Conservation (phyloP, 2,329 filamentous ascomycete genomes). For the Aspergillus quadricinctus region DNA sequence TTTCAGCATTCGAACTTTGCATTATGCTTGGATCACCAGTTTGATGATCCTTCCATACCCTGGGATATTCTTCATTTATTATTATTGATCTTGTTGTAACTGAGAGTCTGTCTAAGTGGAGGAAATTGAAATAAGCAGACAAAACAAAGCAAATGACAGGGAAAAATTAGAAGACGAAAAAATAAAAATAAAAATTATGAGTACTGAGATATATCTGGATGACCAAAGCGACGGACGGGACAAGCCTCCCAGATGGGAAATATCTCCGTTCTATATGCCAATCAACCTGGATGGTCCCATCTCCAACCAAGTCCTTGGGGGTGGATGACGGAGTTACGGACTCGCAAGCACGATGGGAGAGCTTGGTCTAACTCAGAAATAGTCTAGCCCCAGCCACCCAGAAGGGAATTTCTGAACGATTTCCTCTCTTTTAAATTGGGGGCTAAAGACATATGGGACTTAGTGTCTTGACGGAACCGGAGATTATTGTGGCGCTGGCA, state of each 20-base stretch:
- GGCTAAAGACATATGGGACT: slow-evolving; percentile 9
- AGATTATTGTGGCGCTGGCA: slow-evolving; percentile 21
- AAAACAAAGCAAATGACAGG: not conserved
- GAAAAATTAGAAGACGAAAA: not conserved
- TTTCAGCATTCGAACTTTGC: not conserved
- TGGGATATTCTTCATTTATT: not conserved
- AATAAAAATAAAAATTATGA: not conserved
- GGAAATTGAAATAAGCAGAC: not conserved
- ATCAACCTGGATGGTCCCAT: slow-evolving; percentile 1
- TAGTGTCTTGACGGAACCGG: slow-evolving; percentile 17
- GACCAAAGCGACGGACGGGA: not conserved
- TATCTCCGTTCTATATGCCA: not conserved
- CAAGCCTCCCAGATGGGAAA: not conserved
- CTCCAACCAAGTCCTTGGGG: slow-evolving; percentile 18
- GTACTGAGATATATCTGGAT: not conserved
- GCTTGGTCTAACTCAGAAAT: slow-evolving; percentile 7
- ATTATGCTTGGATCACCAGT: slow-evolving; percentile 4
- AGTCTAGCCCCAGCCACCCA: slow-evolving; percentile 11
- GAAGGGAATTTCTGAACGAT: slow-evolving; percentile 20
- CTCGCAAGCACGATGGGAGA: slow-evolving; percentile 9
- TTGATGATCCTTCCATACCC: not conserved
- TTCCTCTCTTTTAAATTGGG: slow-evolving; percentile 15
- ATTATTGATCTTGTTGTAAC: not conserved
- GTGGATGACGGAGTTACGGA: slow-evolving; percentile 11
- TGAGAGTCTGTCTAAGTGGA: not conserved